A percentile compares a stretch with the other conserved stretches of the same genome.
Conservation (phyloP, 2,329 filamentous ascomycete genomes). For the Dothideomycetes sp. region DNA sequence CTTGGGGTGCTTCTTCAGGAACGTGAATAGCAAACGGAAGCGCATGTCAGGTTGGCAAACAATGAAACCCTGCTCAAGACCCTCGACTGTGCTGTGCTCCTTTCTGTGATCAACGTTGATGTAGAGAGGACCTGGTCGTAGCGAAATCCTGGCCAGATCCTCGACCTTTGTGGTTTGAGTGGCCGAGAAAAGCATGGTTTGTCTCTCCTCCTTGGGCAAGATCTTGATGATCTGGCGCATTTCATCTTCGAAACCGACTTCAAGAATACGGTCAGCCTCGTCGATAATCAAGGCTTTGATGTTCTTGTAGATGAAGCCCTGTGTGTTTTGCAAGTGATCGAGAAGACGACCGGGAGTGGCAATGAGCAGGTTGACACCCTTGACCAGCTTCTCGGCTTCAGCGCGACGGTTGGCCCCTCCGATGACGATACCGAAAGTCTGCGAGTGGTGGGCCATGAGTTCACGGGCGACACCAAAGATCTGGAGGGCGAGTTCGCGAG, state of each 20-base stretch:
- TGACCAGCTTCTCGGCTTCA: conserved; percentile 86
- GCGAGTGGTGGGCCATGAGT: conserved; percentile 87
- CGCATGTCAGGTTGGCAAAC: conserved; percentile 88
- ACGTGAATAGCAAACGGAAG: conserved; percentile 88
- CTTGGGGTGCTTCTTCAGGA: conserved; percentile 82
- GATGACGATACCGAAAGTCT: conserved; percentile 91
- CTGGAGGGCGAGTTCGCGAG: conserved; percentile 85
- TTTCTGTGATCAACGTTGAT: conserved; percentile 92
- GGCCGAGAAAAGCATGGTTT: conserved; percentile 97
- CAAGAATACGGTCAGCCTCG: conserved; percentile 90
- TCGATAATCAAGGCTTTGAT: conserved; percentile 88
- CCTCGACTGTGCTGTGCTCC: conserved; percentile 84
- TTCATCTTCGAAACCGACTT: conserved; percentile 97
- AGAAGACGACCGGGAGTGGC: conserved; percentile 87
- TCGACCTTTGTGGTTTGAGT: conserved; percentile 98
- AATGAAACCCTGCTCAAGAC: conserved; percentile 91
- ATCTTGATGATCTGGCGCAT: conserved; percentile 97
- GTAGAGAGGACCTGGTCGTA: conserved; percentile 83
- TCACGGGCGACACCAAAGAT: conserved; percentile 93
- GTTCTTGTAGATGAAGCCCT: conserved; percentile 85
- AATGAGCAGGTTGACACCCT: conserved; percentile 90
- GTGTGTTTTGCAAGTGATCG: conserved; percentile 89
- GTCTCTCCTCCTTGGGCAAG: conserved; percentile 72
- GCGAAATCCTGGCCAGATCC: conserved; percentile 86
- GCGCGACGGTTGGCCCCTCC: conserved; percentile 85